Evolutionary conservation across 306 rosid species (phyloP).

Genomic region (Fragaria nilgerrensis): DNA sequence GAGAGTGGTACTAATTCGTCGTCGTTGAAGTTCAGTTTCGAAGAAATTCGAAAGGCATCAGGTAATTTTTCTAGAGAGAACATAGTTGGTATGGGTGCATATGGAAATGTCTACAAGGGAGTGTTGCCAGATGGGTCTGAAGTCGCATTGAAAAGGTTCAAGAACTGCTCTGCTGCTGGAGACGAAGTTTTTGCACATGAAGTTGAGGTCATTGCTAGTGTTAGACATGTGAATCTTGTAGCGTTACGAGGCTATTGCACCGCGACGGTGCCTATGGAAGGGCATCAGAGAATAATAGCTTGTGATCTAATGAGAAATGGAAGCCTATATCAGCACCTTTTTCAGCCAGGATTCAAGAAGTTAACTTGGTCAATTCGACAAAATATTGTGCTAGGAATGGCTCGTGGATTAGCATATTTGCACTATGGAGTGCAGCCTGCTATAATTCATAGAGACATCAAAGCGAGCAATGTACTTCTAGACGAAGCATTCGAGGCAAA

Average conservation of each 20-base stretch:
- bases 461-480: conserved; percentile 31
- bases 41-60: conserved; percentile 24
- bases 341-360: conserved; percentile 17
- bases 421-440: conserved; percentile 26
- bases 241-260: conserved; percentile 27
- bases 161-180: conserved; percentile 26
- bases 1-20: conserved; percentile 5
- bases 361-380: conserved; percentile 28
- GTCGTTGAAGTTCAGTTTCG: conserved; percentile 16
- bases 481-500: conserved; percentile 31
- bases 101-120: conserved; percentile 35
- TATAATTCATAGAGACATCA: conserved; percentile 31
- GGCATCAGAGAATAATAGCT: conserved; percentile 27
- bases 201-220: conserved; percentile 30
- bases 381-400: conserved; percentile 30
- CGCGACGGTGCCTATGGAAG: conserved; percentile 14
- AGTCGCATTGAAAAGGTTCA: conserved; percentile 37
- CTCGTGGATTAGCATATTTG: conserved; percentile 29
- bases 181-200: conserved; percentile 26
- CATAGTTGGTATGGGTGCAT: conserved; percentile 25
- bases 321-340: conserved; percentile 30
- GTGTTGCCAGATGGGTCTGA: conserved; percentile 26
- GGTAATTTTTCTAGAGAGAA: conserved; percentile 29
- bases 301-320: conserved; percentile 27
- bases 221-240: conserved; percentile 32